Base-by-base conservation (phyloP, 345 rosid species). In the Acer campestre region DNA sequence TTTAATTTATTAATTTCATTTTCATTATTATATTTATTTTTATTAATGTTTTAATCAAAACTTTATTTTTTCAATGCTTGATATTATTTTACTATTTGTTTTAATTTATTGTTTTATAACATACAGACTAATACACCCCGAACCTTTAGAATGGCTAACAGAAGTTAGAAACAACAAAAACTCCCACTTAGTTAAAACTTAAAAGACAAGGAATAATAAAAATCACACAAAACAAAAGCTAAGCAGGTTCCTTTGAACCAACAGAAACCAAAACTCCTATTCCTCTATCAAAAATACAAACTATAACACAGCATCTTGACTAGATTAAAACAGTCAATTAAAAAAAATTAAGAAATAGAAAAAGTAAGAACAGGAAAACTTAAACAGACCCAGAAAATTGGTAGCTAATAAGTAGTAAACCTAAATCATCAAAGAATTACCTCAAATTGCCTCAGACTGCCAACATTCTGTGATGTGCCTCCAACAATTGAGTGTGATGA, bases 391-490 rank as follows among this genome's bases (percentile, higher is more conserved):
- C 53, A 46, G 62, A 70, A 46, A 10, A 61, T 23, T 67, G 46
- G 38, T 35, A 53, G 27, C 25, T 58, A 38, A 61, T 11, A 23
- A 71, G 42, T 65, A 56, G 42, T 66, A 64, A 22, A 17, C 72
- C 18, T 42, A 48, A 61, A 55, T 65, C 38, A 53, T 71, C 11
- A 80, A 56, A 62, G 17, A 80, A 78, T 80, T 82, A 90, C 98
- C 97, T 93, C 95, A 76, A 92, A 85, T 68, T 92, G 95, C 87
- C 93, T 87, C 73, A 85, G 93, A 83, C 88, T 88, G 80, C 92
- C 91, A 55, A 86, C 85, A 71, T 80, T 91, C 83, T 90, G 93
- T 67, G 93, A 77, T 82, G 89, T 78, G 78, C 86, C 90, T 82
- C 87, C 94, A 70, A 80, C 81, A 68, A 85, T 77, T 70, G 91